Base-by-base conservation (phyloP, 2,329 filamentous ascomycete genomes). In the Dactylella cylindrospora region DNA sequence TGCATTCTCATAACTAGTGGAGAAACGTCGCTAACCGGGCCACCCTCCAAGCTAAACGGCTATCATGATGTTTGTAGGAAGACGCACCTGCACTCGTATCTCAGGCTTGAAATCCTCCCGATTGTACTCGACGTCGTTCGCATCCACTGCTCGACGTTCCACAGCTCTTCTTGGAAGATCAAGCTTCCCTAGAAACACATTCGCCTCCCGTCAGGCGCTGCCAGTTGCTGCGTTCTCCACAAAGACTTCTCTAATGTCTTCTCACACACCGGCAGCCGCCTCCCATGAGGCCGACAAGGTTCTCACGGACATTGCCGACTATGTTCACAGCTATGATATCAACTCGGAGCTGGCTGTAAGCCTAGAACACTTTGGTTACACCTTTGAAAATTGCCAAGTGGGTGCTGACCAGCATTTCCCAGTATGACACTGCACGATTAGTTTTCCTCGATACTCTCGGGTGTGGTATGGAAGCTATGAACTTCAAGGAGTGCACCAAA, bases 401-500 rank as follows among this genome's bases (percentile, higher is more conserved):
- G 28, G 28, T 32, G 28, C n/a, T n/a, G n/a, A 32, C n/a, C 9
- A n/a, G 9, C n/a, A n/a, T n/a, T 41, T 33, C 32, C 65, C 68
- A 93, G 88, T 94, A 87, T 73, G 93, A 98, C 75, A 98, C 93
- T 41, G 93, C 93, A 66, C 86, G 93, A 76, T 91, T 90, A 78
- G 90, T 97, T 68, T 90, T 98, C 75, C 83, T 97, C 72, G 93
- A 98, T 75, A 97, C 93, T 52, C 82, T 98, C 40, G 93, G 93
- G 71, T 98, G 93, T 74, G 93, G 93, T 73, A 84, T 98, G 66
- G 90, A 97, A 78, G 93, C 88, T 68, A 82, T 98, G 71, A 85
- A 86, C 69, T 98, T 98, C 79, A 88, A 90, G 75, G 88, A 96
- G 76, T 97, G 93, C 81, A 84, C 86, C 67, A 96, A 96, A 78